Conservation (phyloP, 768 basidiomycete genomes). For the Tulasnella sp. region DNA sequence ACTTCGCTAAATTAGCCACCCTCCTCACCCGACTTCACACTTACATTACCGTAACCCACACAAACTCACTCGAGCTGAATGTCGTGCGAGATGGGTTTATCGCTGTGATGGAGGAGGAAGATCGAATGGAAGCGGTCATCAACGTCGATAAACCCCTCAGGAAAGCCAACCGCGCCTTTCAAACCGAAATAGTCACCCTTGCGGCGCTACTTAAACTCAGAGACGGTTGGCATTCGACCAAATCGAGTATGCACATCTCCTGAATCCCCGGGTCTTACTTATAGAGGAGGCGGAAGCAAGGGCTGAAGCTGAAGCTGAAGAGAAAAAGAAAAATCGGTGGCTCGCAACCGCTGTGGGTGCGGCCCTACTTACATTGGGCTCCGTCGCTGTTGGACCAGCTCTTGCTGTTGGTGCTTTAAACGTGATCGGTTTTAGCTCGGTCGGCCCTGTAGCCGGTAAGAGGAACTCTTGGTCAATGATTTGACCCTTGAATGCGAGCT, state of each 20-base stretch:
- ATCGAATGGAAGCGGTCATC: not conserved
- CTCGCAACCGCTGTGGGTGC: not conserved
- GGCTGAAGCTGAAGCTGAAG: too few species aligned
- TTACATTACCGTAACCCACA: not conserved
- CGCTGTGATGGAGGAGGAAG: not conserved
- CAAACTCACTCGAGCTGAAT: not conserved
- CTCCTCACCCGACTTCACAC: not conserved
- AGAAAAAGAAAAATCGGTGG: not conserved
- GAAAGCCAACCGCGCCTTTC: not conserved
- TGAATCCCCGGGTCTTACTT: not conserved
- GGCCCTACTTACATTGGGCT: not conserved
- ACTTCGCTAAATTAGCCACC: not conserved
- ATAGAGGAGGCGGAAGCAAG: not conserved
- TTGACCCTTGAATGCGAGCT: not conserved
- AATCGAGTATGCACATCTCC: not conserved
- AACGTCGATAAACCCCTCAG: not conserved
- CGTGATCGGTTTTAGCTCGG: not conserved
- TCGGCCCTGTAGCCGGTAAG: constrained; percentile 9
- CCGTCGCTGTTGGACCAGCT: not conserved
- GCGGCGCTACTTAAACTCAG: not conserved
- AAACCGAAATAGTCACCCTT: not conserved
- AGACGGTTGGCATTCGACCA: not conserved
- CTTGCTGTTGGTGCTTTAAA: not conserved
- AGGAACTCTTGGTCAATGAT: not conserved
- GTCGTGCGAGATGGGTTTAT: not conserved